Evolutionary conservation across 768 basidiomycete genomes (phyloP).

Genomic region (Clavulina sp.): DNA sequence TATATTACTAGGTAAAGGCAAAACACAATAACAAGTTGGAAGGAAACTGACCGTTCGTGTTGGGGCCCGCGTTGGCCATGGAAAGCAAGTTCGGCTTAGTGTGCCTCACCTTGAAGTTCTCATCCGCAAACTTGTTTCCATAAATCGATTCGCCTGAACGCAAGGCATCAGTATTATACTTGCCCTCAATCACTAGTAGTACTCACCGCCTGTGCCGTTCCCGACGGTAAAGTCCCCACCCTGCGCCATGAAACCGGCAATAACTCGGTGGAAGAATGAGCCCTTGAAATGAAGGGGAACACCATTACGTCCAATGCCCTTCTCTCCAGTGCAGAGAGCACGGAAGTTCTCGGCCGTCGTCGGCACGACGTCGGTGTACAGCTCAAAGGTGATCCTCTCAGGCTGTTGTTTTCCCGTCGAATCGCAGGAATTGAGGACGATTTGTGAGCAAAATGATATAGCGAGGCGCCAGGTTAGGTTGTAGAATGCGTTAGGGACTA

Average conservation of each 20-base stretch:
- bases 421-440: no score
- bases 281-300: conserved; percentile 31
- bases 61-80: conserved; percentile 76
- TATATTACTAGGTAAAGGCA: conserved; percentile 19
- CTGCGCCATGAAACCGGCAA: conserved; percentile 79
- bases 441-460: no score
- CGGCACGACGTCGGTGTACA: conserved; percentile 81
- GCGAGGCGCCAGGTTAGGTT: no score
- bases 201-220: conserved; percentile 36
- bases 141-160: conserved; percentile 22
- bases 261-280: conserved; percentile 22
- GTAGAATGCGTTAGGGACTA: no score
- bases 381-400: conserved; percentile 65
- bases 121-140: conserved; percentile 29
- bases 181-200: no score
- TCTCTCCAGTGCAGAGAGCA: conserved; percentile 31
- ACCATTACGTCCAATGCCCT: conserved; percentile 14
- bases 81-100: conserved; percentile 48
- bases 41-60: conserved; percentile 29
- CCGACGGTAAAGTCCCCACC: conserved; percentile 82
- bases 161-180: no score
- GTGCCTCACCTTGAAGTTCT: conserved; percentile 54
- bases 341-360: conserved; percentile 93
- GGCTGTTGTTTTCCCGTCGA: no score
- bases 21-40: no score